Conservation (phyloP, 2,329 filamentous ascomycete genomes). For the Botrytis fragariae region DNA sequence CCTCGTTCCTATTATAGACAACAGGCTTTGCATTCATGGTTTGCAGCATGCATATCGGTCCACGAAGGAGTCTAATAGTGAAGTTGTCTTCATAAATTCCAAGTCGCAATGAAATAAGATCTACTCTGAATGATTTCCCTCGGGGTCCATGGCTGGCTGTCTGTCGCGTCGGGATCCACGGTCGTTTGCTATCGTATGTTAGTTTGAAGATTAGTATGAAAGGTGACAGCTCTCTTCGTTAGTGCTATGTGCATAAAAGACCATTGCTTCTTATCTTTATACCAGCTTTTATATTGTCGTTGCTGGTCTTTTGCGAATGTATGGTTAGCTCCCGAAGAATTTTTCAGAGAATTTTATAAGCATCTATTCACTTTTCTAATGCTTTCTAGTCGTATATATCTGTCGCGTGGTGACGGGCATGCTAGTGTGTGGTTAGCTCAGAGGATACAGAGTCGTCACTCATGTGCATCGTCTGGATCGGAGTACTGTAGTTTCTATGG, state of each 20-base stretch:
- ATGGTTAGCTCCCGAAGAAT: rapidly evolving
- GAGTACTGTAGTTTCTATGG: background rate
- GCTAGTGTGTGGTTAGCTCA: rapidly evolving
- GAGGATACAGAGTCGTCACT: background rate
- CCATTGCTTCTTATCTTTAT: background rate
- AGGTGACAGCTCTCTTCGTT: background rate
- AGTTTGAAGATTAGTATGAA: rapidly evolving
- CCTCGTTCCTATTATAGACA: no score
- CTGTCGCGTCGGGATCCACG: background rate
- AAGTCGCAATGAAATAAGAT: background rate
- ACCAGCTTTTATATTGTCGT: rapidly evolving
- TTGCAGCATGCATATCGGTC: no score
- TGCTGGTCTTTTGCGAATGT: background rate
- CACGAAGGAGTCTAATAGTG: no score
- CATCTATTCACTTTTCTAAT: background rate
- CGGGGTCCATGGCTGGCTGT: background rate
- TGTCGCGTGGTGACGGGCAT: rapidly evolving
- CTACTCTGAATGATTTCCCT: background rate
- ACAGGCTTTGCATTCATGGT: no score
- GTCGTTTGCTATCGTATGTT: background rate
- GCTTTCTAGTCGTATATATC: background rate
- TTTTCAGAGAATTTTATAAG: background rate
- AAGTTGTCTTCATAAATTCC: no score
- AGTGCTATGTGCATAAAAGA: background rate
- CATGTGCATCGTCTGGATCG: background rate